Base-by-base conservation (phyloP, 495 filamentous ascomycete genomes). In the Neurospora sp. region DNA sequence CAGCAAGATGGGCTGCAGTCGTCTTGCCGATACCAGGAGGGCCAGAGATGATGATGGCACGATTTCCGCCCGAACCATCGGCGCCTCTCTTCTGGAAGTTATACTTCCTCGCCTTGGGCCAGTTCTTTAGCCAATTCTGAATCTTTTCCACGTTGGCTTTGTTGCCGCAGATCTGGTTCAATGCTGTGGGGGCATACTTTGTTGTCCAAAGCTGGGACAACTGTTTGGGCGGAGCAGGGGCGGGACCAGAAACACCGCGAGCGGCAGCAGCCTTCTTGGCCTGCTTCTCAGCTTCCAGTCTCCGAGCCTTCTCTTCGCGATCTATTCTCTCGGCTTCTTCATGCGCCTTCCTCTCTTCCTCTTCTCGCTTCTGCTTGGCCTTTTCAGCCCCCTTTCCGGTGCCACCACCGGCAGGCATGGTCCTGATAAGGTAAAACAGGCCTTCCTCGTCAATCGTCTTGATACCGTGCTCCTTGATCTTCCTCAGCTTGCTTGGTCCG, bases 11-110 rank as follows among this genome's bases (percentile, higher is more conserved):
- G 37, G 96, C 96, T 35, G 96, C 94, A 23, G 96, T 98, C 3
- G 96, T 99, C 83, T 99, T 99, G 74, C 96, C 96, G 80, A 99
- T 97, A 14, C 96, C 96, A 42, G 96, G 96, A 42, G 96, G 95
- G 0, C 96, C 96, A 75, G 96, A 91, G 75, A 99, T 91, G 79
- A 97, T 97, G 76, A 97, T 90, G 8, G 94, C 92, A 71, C 96
- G 90, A 77, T 89, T 92, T 0, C 83, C 81, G 31, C 94, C 95
- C 74, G 86, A 90, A 11, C 93, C 95, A 82, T 98, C 94, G 23
- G 91, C 86, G 2, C 96, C 96, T 72, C 88, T 85, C 76, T 89
- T 90, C 78, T 91, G 88, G 83, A 99, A 98, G 66, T 89, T 83
- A 20, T 82, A 88, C 78, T 92, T 93, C 27, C 90, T 88, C 70